Conservation (phyloP, 164 flowering plant species). For the Tinospora cordifolia region DNA sequence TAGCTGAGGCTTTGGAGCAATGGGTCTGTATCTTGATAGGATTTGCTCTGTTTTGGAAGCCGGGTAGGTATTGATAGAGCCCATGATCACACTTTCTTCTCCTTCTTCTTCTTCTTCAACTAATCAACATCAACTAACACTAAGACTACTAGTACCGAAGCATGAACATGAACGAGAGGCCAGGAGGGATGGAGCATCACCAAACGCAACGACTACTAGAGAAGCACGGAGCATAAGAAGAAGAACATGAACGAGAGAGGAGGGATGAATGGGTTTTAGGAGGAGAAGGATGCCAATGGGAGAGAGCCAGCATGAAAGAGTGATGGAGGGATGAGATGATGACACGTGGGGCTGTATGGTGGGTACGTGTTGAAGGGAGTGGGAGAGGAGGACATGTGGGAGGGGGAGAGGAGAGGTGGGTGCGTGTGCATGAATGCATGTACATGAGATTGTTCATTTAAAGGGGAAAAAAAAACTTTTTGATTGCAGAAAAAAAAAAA, state of each 20-base stretch:
- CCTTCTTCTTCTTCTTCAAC: no score
- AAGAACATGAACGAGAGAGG: background rate
- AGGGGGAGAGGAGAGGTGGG: no score
- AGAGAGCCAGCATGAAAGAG: conserved; percentile 7
- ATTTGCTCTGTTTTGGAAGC: conserved; percentile 73
- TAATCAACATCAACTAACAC: no score
- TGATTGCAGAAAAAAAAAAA: background rate
- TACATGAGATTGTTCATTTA: no score
- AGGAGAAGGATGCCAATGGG: conserved; percentile 11
- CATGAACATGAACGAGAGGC: no score
- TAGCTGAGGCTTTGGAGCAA: conserved; percentile 76
- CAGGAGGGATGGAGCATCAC: background rate
- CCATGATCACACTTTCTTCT: no score
- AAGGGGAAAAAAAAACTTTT: background rate
- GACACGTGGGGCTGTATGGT: conserved; percentile 51
- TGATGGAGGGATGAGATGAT: conserved; percentile 12
- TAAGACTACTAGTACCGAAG: no score
- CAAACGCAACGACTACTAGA: no score
- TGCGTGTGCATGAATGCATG: no score
- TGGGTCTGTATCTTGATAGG: conserved; percentile 85
- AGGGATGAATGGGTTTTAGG: background rate
- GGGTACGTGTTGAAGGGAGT: conserved; percentile 56
- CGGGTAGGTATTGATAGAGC: no score
- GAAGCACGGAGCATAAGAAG: no score
- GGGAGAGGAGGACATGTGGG: no score